Evolutionary conservation across 148 eudicot genomes (phyloP).

Genomic region (Vaccinium macrocarpon): DNA sequence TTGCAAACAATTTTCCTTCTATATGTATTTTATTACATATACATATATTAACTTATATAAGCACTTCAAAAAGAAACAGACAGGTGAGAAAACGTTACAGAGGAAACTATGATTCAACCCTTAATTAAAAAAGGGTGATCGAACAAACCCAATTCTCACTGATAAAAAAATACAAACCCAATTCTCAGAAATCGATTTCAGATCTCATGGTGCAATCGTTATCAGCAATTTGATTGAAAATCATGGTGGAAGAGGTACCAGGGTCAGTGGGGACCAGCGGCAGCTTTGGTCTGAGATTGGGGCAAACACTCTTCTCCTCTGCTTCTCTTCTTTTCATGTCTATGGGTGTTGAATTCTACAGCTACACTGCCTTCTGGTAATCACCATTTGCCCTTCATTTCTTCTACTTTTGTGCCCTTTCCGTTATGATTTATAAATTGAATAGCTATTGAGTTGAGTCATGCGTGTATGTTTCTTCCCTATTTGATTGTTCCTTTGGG

Average conservation of each 20-base stretch:
- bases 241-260: conserved; percentile 33
- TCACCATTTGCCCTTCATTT: background rate
- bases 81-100: background rate
- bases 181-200: background rate
- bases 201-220: background rate
- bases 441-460: background rate
- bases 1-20: background rate
- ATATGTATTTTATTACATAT: background rate
- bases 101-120: background rate
- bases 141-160: conserved; percentile 2
- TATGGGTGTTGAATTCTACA: conserved; percentile 48
- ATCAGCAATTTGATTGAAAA: background rate
- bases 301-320: conserved; percentile 47
- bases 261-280: conserved; percentile 55
- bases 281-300: conserved; percentile 47
- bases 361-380: conserved; percentile 63
- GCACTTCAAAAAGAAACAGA: background rate
- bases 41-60: background rate
- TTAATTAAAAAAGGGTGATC: background rate
- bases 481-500: background rate
- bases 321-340: conserved; percentile 58
- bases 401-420: background rate
- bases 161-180: no score
- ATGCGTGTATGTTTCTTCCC: background rate
- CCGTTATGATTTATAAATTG: background rate